Evolutionary conservation across 2,329 filamentous ascomycete species (phyloP), one percentile per base, ranked within the genome.

Genomic region (Hysterium pulicare): DNA sequence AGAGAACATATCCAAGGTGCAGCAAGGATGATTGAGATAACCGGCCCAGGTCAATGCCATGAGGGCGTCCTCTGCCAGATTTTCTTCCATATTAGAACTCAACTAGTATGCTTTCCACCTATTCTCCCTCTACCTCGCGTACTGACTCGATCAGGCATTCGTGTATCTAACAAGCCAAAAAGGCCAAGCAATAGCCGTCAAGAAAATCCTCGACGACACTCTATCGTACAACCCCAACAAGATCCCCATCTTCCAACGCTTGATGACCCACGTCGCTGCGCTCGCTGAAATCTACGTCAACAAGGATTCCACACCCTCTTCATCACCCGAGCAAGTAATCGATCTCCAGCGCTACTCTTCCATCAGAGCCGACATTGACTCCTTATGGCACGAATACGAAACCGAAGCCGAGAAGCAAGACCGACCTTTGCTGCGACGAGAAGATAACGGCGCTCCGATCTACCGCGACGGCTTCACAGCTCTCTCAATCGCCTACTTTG

Each of bases 21-120:
- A 13, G 59, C 53, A 1, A 51, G 47, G 24, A 53, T 64, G 47
- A 40, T 63, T 3, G 55, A 62, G 37, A 33, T 55, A 0, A 54
- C 55, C 3, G 56, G 53, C 4, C 54, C 59, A 13, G 56, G 48
- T 9, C 43, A 62, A 30, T 62, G 57, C 37, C 41, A 44, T 11
- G 20, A 48, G 9, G 57, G 58, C n/a, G 48, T 59, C 0, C 19
- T 63, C 7, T 64, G 58, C 33, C 57, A 64, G 35, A 47, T 64
- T 2, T 64, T 59, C 42, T 62, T 57, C 31, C 59, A 61, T 41
- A 50, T 64, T 30, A 45, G 55, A 30, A 57, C 57, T 5, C 60
- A 50, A 26, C 41, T 50, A 45, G 41, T 39, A 7, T 46, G 24
- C 7, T 28, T 28, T 28, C 24, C 13, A 8, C 24, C 7, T 8